These are phyloP conservation scores for Vitis hybrid DNA, from an alignment of 177 flowering plant species.

Conservation along the genomic window DNA sequence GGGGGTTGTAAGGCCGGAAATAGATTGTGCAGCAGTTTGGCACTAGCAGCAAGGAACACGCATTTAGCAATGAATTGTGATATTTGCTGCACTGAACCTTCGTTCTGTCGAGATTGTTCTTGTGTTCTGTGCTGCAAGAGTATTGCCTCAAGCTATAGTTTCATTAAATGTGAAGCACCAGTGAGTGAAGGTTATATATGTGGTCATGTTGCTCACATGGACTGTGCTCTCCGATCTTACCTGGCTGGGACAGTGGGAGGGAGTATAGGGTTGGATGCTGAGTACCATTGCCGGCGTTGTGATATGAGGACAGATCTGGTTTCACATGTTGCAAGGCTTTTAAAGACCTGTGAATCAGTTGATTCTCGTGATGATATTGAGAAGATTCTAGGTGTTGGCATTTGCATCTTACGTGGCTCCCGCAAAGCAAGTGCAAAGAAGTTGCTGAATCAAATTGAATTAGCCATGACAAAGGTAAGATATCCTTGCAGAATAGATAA, in stretches of 20 bases:
- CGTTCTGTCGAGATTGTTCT: slow-evolving; percentile 79
- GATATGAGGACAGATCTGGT: slow-evolving; percentile 69
- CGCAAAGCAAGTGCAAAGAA: slow-evolving; percentile 39
- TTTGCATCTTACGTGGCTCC: slow-evolving; percentile 64
- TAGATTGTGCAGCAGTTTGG: slow-evolving; percentile 44
- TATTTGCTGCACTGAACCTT: slow-evolving; percentile 78
- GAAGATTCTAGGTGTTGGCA: slow-evolving; percentile 58
- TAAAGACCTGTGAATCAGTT: slow-evolving; percentile 49
- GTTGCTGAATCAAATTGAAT: slow-evolving; percentile 39
- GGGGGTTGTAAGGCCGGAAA: slow-evolving; percentile 70
- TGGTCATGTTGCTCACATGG: slow-evolving; percentile 74
- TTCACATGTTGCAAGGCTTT: slow-evolving; percentile 48
- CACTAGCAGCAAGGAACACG: slow-evolving; percentile 18
- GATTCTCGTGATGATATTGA: slow-evolving; percentile 51
- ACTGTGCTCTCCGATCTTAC: slow-evolving; percentile 70
- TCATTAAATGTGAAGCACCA: slow-evolving; percentile 71
- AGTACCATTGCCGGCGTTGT: slow-evolving; percentile 90
- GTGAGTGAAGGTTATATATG: slow-evolving; percentile 47
- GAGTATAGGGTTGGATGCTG: slow-evolving; percentile 71
- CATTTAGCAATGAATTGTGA: slow-evolving; percentile 57
- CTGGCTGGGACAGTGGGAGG: slow-evolving; percentile 95
- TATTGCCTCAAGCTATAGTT: slow-evolving; percentile 50
- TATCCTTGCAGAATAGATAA: neutral
- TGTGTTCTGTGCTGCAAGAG: slow-evolving; percentile 78
- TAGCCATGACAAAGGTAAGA: slow-evolving; percentile 55